Evolutionary conservation across 2,329 filamentous ascomycete species (phyloP).

Genomic region (Hymenoscyphus infarciens): DNA sequence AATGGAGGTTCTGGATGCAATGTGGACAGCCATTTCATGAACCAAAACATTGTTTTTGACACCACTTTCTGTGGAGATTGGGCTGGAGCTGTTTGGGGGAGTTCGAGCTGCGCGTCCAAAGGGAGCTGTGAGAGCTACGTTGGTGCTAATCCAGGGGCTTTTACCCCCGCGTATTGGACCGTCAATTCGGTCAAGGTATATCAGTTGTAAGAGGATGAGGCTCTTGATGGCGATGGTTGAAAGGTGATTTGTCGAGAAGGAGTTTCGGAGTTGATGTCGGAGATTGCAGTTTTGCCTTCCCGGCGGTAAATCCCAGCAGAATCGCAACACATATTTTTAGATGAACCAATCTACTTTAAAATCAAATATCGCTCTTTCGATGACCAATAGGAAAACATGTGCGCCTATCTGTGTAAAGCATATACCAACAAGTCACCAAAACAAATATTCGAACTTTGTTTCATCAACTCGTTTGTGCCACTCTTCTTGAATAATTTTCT

Average conservation of each 20-base stretch:
- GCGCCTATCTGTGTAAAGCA: too few species aligned
- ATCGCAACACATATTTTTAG: too few species aligned
- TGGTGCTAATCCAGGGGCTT: slow-evolving; percentile 26
- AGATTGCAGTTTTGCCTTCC: not conserved
- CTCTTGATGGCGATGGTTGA: not conserved
- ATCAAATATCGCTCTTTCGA: too few species aligned
- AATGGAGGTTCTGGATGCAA: slow-evolving; percentile 59
- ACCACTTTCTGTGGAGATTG: slow-evolving; percentile 71
- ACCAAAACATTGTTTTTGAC: slow-evolving; percentile 70
- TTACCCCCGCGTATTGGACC: slow-evolving; percentile 27
- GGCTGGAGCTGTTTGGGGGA: slow-evolving; percentile 26
- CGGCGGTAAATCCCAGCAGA: not conserved
- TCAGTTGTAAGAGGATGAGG: slow-evolving; percentile 14
- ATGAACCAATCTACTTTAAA: too few species aligned
- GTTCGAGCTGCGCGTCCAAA: slow-evolving; percentile 15
- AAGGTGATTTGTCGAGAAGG: not conserved
- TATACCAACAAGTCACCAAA: too few species aligned
- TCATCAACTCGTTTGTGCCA: too few species aligned
- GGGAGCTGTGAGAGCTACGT: slow-evolving; percentile 26
- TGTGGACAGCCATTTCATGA: slow-evolving; percentile 60
- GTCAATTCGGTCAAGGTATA: slow-evolving; percentile 32
- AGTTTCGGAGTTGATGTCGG: slow-evolving; percentile 1
- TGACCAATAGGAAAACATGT: too few species aligned
- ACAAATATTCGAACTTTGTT: too few species aligned
- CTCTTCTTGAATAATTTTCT: too few species aligned